Evolutionary conservation across 148 eudicot species (phyloP), one percentile per base, ranked within the genome.

Genomic region (Chenopodium formosanum): DNA sequence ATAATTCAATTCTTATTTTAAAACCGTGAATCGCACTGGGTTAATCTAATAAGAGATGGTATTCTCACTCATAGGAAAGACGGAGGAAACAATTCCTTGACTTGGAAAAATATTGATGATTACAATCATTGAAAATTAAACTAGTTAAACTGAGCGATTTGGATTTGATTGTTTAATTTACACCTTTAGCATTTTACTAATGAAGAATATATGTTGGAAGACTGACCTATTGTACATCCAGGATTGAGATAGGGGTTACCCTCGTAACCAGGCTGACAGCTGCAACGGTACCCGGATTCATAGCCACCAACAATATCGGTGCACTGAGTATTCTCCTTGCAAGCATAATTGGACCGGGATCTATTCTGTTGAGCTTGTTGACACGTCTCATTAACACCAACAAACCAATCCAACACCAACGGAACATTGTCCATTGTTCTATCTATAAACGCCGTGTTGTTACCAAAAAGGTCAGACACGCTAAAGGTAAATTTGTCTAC

Each of bases 341-440:
- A 89, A 12, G 25, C 78, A 23, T 53, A 82, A 12, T 4, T 13
- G 32, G 32, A 31, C 32, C 32, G 1, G 4, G 70, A 69, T 1
- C n/a, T 4, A 20, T 82, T 67, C 23, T 73, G 48, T 8, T 10
- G 34, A 17, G 85, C 88, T 68, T 82, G 62, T 27, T 10, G 31
- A 40, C 91, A 89, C 48, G 83, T 83, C 77, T 79, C 13, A 22
- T 72, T 81, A 1, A 2, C n/a, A 5, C 81, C 88, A 8, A 87
- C 60, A 60, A 70, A 86, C 88, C 86, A 89, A 14, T 89, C 84
- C 7, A 85, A 46, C 32, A 87, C 89, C 13, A 85, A 29, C 1
- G 88, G 89, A 29, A 89, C 85, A 23, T 14, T 53, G 0, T 70
- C 60, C 0, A 37, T 31, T 0, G 71, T 79, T 52, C 74, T 52